phyloP scores from a whole-genome alignment of 2,329 filamentous ascomycete genomes.

The Aspergillus sp. region DNA sequence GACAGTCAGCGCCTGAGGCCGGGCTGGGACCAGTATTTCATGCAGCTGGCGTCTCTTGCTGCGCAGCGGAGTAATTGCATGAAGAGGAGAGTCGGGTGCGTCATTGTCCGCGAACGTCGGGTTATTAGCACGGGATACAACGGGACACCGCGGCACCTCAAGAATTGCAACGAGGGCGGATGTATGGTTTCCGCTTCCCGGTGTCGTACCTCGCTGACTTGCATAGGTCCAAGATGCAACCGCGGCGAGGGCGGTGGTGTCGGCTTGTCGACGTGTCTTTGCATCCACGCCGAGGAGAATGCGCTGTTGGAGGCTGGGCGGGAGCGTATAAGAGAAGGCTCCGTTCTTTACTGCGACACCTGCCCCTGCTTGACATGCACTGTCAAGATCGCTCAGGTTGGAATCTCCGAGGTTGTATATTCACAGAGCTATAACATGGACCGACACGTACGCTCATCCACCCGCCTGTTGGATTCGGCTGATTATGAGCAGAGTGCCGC shows the following conservation, averaged over 20 bases:
- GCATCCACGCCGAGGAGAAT: slow-evolving; percentile 97
- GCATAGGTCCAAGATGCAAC: slow-evolving; percentile 63
- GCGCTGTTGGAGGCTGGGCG: slow-evolving; percentile 87
- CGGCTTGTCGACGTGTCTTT: slow-evolving; percentile 76
- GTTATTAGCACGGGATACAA: slow-evolving; percentile 97
- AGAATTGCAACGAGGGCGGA: slow-evolving; percentile 87
- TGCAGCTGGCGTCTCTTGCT: slow-evolving; percentile 87
- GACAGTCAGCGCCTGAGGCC: slow-evolving; percentile 74
- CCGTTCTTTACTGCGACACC: slow-evolving; percentile 87
- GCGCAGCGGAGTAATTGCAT: slow-evolving; percentile 92
- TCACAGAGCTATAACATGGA: slow-evolving; percentile 94
- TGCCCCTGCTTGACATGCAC: slow-evolving; percentile 96
- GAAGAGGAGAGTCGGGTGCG: slow-evolving; percentile 92
- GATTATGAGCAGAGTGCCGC: slow-evolving; percentile 52
- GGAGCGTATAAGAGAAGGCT: slow-evolving; percentile 73
- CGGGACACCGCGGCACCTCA: slow-evolving; percentile 80
- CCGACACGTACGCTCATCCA: slow-evolving; percentile 42
- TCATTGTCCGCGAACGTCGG: slow-evolving; percentile 73
- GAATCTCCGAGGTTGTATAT: slow-evolving; percentile 92
- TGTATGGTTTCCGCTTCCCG: slow-evolving; percentile 40
- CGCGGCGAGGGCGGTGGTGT: slow-evolving; percentile 59
- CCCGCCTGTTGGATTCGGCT: slow-evolving; percentile 3
- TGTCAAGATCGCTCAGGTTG: slow-evolving; percentile 96
- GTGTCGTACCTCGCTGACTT: slow-evolving; percentile 4
- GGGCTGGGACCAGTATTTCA: slow-evolving; percentile 95